Evolutionary conservation across 208 protist genomes (phyloP), one percentile per base, ranked within the genome.

Genomic region (Leishmania mexicana): DNA sequence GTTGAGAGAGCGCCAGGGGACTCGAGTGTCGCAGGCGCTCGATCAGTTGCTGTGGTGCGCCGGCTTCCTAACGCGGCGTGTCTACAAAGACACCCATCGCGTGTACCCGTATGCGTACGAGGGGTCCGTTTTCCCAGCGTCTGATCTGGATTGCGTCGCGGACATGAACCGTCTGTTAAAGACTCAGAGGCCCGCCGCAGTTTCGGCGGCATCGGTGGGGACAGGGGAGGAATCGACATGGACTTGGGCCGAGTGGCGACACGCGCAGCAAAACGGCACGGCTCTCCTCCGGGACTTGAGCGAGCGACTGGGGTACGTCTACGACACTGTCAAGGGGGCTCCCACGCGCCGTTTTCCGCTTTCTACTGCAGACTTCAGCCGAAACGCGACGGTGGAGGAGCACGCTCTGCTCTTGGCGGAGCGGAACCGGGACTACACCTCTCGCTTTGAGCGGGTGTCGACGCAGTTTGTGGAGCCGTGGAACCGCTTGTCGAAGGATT

Each of bases 401-500:
- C 24, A 31, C 31, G 38, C 24, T 3, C 28, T 38, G 47, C 13
- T 38, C 0, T 0, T 24, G 31, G 65, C 60, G 7, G 73, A 81
- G 10, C 49, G 4, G 8, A 45, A 75, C 21, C 64, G 70, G 45
- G n/a, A 24, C 6, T 70, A 75, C n/a, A 3, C 6, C 2, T 70
- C 67, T n/a, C 54, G 17, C 4, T 86, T 86, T 47, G 24, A 6
- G 17, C 60, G 45, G 31, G 49, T 35, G 35, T 82, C 83, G 45
- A 82, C 83, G 75, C 83, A 86, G 78, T 73, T 94, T 40, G 91
- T 96, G 47, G 93, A 96, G 85, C 93, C 93, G 78, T 96, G 93
- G 91, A 85, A 89, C n/a, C 78, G 70, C 3, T 76, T 76, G 19
- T 53, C 60, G 45, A 54, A 40, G 28, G 79, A 87, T 7, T 68